Percentiles rank a stretch among this genome's conserved stretches.
phyloP scores from a whole-genome alignment of 148 eudicot genomes.

The Tetragonia tetragonoides region DNA sequence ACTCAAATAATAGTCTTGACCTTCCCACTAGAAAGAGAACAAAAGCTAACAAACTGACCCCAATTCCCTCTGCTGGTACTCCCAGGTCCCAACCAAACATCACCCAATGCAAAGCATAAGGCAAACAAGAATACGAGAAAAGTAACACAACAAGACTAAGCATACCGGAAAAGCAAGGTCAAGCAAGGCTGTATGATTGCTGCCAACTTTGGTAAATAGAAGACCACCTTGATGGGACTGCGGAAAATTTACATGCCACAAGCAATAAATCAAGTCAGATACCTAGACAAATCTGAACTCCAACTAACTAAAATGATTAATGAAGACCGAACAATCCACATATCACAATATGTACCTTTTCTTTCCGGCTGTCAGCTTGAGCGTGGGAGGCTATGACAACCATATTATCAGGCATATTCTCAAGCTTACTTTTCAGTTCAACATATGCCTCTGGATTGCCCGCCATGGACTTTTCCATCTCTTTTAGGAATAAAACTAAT shows the following conservation, averaged over 20 bases:
- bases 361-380: conserved; percentile 78
- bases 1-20: background rate
- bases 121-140: background rate
- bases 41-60: background rate
- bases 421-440: conserved; percentile 63
- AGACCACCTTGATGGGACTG: conserved; percentile 91
- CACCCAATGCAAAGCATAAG: background rate
- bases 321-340: background rate
- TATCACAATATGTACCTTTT: conserved; percentile 50
- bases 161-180: conserved; percentile 90
- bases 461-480: conserved; percentile 76
- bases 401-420: conserved; percentile 63
- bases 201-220: conserved; percentile 83
- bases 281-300: background rate
- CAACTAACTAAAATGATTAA: background rate
- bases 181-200: conserved; percentile 80
- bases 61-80: background rate
- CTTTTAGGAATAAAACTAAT: conserved; percentile 71
- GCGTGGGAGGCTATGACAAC: conserved; percentile 86
- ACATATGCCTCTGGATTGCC: conserved; percentile 67
- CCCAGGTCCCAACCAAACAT: background rate
- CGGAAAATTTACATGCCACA: background rate
- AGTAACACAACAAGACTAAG: background rate
- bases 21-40: background rate
- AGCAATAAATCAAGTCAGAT: conserved; percentile 14